A percentile compares a stretch with the other conserved stretches of the same genome.
These are phyloP conservation scores for Limnanthes douglasii DNA, from an alignment of 345 rosid species.

Conservation along the genomic window DNA sequence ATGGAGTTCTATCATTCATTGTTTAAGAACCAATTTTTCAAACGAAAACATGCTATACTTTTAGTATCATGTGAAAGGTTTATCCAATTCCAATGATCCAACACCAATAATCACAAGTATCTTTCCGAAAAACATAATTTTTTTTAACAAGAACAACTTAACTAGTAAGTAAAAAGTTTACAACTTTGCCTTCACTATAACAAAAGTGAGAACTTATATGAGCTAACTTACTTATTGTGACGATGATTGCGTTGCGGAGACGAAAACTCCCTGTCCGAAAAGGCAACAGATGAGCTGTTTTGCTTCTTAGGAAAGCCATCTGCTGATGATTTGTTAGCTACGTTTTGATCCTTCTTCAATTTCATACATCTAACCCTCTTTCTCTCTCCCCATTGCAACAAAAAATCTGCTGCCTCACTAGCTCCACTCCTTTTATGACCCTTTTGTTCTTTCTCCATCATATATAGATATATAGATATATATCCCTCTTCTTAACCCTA, in stretches of 20 bases:
- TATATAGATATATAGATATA: too few relatives aligned
- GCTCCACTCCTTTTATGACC: slow-evolving; percentile 33
- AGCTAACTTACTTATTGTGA: slow-evolving; percentile 31
- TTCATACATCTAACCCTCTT: slow-evolving; percentile 80
- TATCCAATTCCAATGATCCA: too few relatives aligned
- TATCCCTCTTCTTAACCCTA: slow-evolving; percentile 2
- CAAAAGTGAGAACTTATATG: neutral
- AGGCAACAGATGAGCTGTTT: slow-evolving; percentile 23
- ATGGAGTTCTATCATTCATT: too few relatives aligned
- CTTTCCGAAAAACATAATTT: slow-evolving; percentile 7
- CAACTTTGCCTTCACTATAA: neutral
- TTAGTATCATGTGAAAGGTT: too few relatives aligned
- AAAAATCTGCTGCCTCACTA: slow-evolving; percentile 59
- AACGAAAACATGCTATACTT: too few relatives aligned
- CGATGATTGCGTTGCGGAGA: slow-evolving; percentile 30
- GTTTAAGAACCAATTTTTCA: too few relatives aligned
- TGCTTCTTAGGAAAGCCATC: slow-evolving; percentile 46
- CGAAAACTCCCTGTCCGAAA: slow-evolving; percentile 37
- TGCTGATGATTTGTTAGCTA: slow-evolving; percentile 26
- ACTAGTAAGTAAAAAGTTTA: neutral
- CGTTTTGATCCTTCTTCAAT: slow-evolving; percentile 44
- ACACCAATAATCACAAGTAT: too few relatives aligned
- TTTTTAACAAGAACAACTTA: neutral
- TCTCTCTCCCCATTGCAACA: slow-evolving; percentile 84
- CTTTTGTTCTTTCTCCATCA: slow-evolving; percentile 58